These are phyloP conservation scores for Calonectria fujianensis DNA, from an alignment of 2,329 filamentous ascomycete species.

Conservation along the genomic window DNA sequence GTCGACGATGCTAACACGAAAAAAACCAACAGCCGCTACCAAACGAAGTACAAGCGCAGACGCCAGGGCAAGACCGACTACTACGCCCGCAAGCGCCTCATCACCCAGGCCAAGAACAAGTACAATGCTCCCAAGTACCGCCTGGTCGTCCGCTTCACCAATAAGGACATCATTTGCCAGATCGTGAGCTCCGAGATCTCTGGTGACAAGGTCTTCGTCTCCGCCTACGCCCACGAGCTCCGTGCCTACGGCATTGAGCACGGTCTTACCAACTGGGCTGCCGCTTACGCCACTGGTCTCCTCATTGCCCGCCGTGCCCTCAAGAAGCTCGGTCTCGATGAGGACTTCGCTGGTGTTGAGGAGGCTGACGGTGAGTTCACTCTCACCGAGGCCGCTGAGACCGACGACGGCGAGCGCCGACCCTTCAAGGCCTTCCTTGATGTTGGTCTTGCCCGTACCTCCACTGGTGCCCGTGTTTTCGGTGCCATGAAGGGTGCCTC, in stretches of 20 bases:
- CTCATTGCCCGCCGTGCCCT: conserved; percentile 97
- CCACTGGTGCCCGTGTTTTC: conserved; percentile 98
- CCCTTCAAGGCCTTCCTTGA: conserved; percentile 99
- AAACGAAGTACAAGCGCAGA: conserved; percentile 99
- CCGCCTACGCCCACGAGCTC: conserved; percentile 98
- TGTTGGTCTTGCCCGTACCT: conserved; percentile 97
- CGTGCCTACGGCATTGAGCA: conserved; percentile 98
- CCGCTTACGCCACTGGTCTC: conserved; percentile 97
- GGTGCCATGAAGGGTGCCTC: conserved; percentile 99
- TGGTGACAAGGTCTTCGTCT: conserved; percentile 96
- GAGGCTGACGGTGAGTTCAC: conserved; percentile 97
- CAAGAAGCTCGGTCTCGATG: conserved; percentile 96
- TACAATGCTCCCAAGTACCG: conserved; percentile 99
- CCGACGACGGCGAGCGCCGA: conserved; percentile 92
- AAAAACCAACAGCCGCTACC: conserved; percentile 84
- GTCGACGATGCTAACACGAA: conserved; percentile 51
- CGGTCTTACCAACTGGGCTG: conserved; percentile 99
- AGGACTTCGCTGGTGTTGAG: conserved; percentile 96
- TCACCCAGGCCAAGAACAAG: conserved; percentile 99
- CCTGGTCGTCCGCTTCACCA: conserved; percentile 99
- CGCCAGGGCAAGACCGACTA: conserved; percentile 99
- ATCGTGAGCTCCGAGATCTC: conserved; percentile 97
- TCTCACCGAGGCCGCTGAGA: conserved; percentile 95
- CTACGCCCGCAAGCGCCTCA: conserved; percentile 99
- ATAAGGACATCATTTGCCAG: conserved; percentile 99